Percentiles rank a stretch among this genome's conserved stretches.
phyloP scores from a whole-genome alignment of 768 basidiomycete genomes.

The Phlebiopsis gigantea region DNA sequence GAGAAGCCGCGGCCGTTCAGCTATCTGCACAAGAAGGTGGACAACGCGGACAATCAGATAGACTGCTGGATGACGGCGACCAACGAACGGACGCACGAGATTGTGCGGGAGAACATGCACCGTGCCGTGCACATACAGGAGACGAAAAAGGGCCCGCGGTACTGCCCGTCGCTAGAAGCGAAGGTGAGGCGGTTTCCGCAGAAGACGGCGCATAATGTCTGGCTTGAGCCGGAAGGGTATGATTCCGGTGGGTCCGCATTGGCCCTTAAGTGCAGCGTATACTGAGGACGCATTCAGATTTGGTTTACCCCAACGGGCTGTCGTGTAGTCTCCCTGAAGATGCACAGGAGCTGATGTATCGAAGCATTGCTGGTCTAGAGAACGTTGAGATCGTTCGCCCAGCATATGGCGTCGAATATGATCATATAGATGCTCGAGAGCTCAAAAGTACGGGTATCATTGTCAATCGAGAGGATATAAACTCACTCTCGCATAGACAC shows the following conservation, averaged over 20 bases:
- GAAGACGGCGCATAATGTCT: slow-evolving; percentile 67
- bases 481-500: slow-evolving; percentile 44
- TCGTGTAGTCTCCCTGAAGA: slow-evolving; percentile 88
- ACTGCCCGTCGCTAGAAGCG: slow-evolving; percentile 87
- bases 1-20: slow-evolving; percentile 54
- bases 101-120: slow-evolving; percentile 74
- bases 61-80: slow-evolving; percentile 70
- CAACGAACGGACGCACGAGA: slow-evolving; percentile 63
- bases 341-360: slow-evolving; percentile 76
- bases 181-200: slow-evolving; percentile 78
- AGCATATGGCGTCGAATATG: slow-evolving; percentile 92
- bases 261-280: background rate
- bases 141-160: slow-evolving; percentile 50
- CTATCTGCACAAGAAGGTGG: slow-evolving; percentile 60
- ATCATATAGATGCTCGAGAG: slow-evolving; percentile 83
- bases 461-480: background rate
- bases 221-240: slow-evolving; percentile 92
- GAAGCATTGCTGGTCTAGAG: slow-evolving; percentile 80
- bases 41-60: slow-evolving; percentile 74
- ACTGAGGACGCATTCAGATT: slow-evolving; percentile 38
- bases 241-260: slow-evolving; percentile 55
- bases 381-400: slow-evolving; percentile 79
- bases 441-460: slow-evolving; percentile 49
- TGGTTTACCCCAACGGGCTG: slow-evolving; percentile 88
- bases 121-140: slow-evolving; percentile 83